Evolutionary conservation across 2,329 filamentous ascomycete species (phyloP).

Genomic region (Emmonsia crescens): DNA sequence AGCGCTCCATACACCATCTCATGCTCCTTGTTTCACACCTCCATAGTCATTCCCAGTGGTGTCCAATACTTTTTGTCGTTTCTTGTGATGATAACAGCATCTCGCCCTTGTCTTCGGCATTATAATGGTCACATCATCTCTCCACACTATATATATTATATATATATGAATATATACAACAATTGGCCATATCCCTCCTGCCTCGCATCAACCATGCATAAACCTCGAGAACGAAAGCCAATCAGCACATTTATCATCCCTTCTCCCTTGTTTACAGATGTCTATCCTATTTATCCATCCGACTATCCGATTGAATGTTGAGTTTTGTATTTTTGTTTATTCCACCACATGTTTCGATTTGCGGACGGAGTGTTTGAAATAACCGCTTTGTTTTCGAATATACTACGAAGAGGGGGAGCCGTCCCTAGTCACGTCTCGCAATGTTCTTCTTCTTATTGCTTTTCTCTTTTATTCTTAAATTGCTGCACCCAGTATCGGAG

Average conservation of each 20-base stretch:
- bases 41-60: background rate
- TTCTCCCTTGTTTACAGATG: background rate
- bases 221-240: background rate
- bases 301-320: background rate
- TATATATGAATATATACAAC: background rate
- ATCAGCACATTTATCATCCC: background rate
- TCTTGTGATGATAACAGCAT: background rate
- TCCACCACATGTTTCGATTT: background rate
- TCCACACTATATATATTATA: background rate
- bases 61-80: background rate
- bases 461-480: background rate
- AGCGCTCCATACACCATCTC: background rate
- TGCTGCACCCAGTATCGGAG: background rate
- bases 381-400: background rate
- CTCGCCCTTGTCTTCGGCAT: background rate
- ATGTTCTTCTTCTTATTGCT: background rate
- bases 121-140: background rate
- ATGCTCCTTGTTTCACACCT: background rate
- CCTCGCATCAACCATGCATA: background rate
- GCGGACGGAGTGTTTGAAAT: background rate
- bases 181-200: background rate
- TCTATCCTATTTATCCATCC: background rate
- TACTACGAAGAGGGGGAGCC: background rate
- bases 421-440: background rate
- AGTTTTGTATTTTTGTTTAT: background rate